phyloP scores from a whole-genome alignment of 345 rosid genomes.

The Trapa incisa region DNA sequence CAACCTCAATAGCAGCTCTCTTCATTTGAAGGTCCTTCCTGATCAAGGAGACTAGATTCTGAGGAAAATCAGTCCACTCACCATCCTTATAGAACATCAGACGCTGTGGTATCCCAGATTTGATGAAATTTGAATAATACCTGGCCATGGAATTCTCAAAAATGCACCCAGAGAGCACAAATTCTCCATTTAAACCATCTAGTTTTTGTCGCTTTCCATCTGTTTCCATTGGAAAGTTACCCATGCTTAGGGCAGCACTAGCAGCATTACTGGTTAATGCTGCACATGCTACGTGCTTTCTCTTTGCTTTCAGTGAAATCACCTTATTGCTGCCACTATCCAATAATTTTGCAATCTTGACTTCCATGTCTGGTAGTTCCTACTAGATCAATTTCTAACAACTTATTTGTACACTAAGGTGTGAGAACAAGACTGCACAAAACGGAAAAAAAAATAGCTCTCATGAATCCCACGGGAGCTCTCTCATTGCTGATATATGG shows the following conservation, averaged over 20 bases:
- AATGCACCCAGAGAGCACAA: constrained; percentile 15
- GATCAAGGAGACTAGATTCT: constrained; percentile 23
- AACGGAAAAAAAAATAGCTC: constrained; percentile 1
- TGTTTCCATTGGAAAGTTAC: constrained; percentile 15
- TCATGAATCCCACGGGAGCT: constrained; percentile 20
- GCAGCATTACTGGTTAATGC: constrained; percentile 31
- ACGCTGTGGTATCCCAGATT: constrained; percentile 53
- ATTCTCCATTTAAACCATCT: constrained; percentile 16
- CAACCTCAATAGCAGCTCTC: constrained; percentile 50
- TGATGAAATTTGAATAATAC: constrained; percentile 58
- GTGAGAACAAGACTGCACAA: not conserved
- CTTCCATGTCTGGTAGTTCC: constrained; percentile 24
- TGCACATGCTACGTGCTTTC: constrained; percentile 19
- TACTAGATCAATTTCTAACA: constrained; percentile 8
- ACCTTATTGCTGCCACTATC: constrained; percentile 20
- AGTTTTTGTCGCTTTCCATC: constrained; percentile 43
- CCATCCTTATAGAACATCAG: constrained; percentile 65
- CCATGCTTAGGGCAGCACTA: constrained; percentile 8
- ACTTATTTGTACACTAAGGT: not conserved
- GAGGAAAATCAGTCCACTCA: constrained; percentile 68
- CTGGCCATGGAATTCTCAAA: constrained; percentile 36
- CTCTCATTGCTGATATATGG: constrained; percentile 17
- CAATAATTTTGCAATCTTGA: constrained; percentile 12
- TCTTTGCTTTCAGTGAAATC: constrained; percentile 6
- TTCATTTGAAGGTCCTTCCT: constrained; percentile 48